A percentile compares a stretch with the other conserved stretches of the same genome.
Evolutionary conservation across 169 alveolate species (phyloP).

Genomic region (Hammondia hammondi): DNA sequence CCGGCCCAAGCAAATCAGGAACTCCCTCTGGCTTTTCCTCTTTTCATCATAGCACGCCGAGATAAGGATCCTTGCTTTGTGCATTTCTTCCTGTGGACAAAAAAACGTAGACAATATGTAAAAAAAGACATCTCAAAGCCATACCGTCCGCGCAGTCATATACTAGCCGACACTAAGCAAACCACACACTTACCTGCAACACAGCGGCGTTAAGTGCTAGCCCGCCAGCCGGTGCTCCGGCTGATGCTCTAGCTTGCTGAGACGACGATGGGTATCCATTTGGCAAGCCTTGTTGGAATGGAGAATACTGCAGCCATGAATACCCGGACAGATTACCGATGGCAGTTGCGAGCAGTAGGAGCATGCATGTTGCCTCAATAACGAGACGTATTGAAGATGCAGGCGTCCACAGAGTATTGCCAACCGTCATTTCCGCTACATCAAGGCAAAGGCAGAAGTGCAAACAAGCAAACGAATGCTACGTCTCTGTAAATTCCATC

Average conservation of each 20-base stretch:
- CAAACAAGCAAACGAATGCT: background rate
- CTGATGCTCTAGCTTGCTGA: no score
- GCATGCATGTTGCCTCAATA: background rate
- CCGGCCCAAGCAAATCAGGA: conserved; percentile 22
- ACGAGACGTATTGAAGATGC: background rate
- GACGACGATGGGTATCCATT: background rate
- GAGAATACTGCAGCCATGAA: background rate
- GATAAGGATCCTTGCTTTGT: background rate
- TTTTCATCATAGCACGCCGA: conserved; percentile 31
- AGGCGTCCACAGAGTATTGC: background rate
- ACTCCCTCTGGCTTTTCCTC: background rate
- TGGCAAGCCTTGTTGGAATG: background rate
- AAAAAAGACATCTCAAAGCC: background rate
- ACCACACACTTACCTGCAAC: background rate
- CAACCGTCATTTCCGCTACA: background rate
- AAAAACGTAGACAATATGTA: background rate
- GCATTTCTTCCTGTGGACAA: conserved; percentile 20
- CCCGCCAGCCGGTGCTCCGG: background rate
- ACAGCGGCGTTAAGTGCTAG: background rate
- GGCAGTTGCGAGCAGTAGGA: background rate
- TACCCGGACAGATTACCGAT: conserved; percentile 9
- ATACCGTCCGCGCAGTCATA: background rate
- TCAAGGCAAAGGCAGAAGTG: background rate
- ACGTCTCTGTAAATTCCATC: no score
- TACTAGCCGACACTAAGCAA: background rate